A percentile compares a stretch with the other conserved stretches of the same genome.
Conservation (phyloP, 495 filamentous ascomycete genomes). For the Haplographium delicatum region DNA sequence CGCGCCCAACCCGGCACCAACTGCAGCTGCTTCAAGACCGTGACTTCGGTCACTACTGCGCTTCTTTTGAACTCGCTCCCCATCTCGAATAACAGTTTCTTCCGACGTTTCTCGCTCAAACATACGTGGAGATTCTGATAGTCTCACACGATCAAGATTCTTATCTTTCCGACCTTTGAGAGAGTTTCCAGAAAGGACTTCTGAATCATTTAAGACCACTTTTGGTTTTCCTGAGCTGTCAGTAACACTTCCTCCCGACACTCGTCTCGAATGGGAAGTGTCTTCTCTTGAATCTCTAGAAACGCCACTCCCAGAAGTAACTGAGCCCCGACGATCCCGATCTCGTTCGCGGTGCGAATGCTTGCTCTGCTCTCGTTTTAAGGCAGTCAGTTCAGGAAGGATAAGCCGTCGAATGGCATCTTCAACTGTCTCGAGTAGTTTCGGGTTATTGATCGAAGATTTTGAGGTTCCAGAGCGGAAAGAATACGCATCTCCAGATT, state of each 20-base stretch:
- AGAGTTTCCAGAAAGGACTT: conserved; percentile 52
- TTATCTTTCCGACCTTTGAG: conserved; percentile 46
- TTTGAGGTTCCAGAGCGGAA: conserved; percentile 71
- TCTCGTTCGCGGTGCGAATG: conserved; percentile 43
- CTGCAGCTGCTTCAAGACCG: conserved; percentile 48
- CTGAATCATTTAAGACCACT: conserved; percentile 57
- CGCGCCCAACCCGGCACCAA: conserved; percentile 47
- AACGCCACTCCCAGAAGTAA: conserved; percentile 52
- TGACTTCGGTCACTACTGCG: conserved; percentile 51
- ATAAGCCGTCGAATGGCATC: conserved; percentile 92
- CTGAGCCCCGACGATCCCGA: conserved; percentile 55
- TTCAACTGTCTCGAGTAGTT: conserved; percentile 90
- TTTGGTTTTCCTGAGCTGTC: conserved; percentile 59
- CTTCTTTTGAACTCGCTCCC: conserved; percentile 47
- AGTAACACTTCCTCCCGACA: conserved; percentile 65
- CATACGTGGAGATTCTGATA: conserved; percentile 15
- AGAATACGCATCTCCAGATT: conserved; percentile 70
- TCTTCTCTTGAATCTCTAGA: conserved; percentile 54
- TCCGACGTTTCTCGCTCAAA: conserved; percentile 26
- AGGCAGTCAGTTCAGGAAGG: conserved; percentile 81
- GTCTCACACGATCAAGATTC: conserved; percentile 37
- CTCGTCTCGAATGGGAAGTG: conserved; percentile 43
- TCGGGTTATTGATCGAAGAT: conserved; percentile 91
- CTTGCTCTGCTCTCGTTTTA: conserved; percentile 82
- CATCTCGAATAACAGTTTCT: conserved; percentile 46